Base-by-base conservation (phyloP, 106 monocot species). In the Hemerocallis citrina region DNA sequence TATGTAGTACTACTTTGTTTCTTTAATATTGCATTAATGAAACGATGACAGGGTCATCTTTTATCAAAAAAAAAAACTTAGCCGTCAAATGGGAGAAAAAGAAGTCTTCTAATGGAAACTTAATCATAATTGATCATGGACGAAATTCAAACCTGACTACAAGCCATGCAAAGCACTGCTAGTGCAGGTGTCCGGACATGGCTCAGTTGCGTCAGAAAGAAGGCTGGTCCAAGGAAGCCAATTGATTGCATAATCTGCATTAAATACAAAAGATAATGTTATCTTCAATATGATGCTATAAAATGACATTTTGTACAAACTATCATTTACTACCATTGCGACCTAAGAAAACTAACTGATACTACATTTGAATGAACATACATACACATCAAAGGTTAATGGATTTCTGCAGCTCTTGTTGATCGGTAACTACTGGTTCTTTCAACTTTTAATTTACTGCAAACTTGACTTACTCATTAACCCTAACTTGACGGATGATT, bases 111-210 rank as follows among this genome's bases (percentile, higher is more conserved):
- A 54, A 52, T 21, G 45, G 3, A 68, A 48, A 68, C 6, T 11
- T 14, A 27, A 15, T 20, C 32, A n/a, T 14, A 57, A 29, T 10
- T 51, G 3, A 19, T 23, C 58, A 45, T 35, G 48, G 55, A 59
- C 13, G 36, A 38, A 30, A n/a, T 50, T 33, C 72, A 60, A 28
- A 90, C 92, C 96, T 98, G 96, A 75, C 96, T 98, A 77, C 96
- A 98, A 31, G 96, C 87, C 96, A 98, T 98, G 78, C 96, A 98
- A 36, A 98, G 48, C 15, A 98, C 91, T 70, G 96, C 96, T 62
- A 91, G 42, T 1, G 81, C 84, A 34, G 96, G 96, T 77, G 87
- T 74, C 16, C 60, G 73, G 16, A 91, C 74, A 67, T 71, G 74
- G 47, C 91, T 82, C 50, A 98, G 65, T 20, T 79, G 90, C 57